These are phyloP conservation scores for Amauroascus niger DNA, from an alignment of 2,329 filamentous ascomycete species.

Conservation along the genomic window DNA sequence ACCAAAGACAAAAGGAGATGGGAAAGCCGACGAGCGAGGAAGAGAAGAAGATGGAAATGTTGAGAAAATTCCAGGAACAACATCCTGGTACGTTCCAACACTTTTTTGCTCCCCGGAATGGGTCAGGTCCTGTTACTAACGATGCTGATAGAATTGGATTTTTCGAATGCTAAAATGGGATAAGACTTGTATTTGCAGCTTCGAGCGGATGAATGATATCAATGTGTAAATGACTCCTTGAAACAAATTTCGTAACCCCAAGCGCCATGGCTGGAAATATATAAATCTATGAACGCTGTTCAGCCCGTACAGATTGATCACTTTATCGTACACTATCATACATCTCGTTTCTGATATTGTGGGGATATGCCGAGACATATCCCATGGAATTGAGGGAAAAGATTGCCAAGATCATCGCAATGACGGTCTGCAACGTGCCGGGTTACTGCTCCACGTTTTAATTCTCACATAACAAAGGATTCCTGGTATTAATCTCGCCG, in stretches of 20 bases:
- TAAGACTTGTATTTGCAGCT: slow-evolving; percentile 18
- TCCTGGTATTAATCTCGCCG: slow-evolving; percentile 17
- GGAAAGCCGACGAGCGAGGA: slow-evolving; percentile 86
- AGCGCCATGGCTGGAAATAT: neutral
- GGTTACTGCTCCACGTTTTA: too few relatives aligned
- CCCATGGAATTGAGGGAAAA: too few relatives aligned
- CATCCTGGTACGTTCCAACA: slow-evolving; percentile 43
- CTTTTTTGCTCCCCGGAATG: slow-evolving; percentile 1
- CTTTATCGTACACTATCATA: neutral
- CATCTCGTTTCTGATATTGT: too few relatives aligned
- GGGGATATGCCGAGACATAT: too few relatives aligned
- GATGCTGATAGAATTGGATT: slow-evolving; percentile 51
- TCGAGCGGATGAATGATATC: neutral
- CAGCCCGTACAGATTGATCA: too few relatives aligned
- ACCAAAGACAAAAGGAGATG: slow-evolving; percentile 92
- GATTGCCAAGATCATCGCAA: too few relatives aligned
- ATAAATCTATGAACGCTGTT: too few relatives aligned
- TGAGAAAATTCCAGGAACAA: slow-evolving; percentile 84
- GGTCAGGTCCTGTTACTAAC: slow-evolving; percentile 11
- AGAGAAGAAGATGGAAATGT: slow-evolving; percentile 84
- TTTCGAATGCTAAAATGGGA: slow-evolving; percentile 54
- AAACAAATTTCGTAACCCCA: too few relatives aligned
- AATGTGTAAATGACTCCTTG: slow-evolving; percentile 4
- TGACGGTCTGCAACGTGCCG: too few relatives aligned
- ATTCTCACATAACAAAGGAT: too few relatives aligned